These are phyloP conservation scores for Saprolegnia parasitica DNA, from an alignment of 352 stramenopile genomes.

Conservation along the genomic window DNA sequence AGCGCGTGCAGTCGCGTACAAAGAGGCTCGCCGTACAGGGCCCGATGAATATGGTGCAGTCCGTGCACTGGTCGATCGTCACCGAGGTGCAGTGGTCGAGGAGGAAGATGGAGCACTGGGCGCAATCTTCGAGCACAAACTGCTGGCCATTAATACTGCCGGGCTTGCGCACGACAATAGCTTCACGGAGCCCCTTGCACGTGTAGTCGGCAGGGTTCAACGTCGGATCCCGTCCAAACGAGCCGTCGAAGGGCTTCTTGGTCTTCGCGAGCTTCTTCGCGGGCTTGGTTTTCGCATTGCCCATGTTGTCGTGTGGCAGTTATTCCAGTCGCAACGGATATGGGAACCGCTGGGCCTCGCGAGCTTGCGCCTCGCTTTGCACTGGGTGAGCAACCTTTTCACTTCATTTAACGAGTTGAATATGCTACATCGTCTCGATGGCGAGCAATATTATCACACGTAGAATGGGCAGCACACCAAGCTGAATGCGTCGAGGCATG, in stretches of 20 bases:
- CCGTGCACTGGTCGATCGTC: constrained; percentile 64
- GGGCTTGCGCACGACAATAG: constrained; percentile 48
- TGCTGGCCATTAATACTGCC: constrained; percentile 70
- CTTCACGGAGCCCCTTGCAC: constrained; percentile 44
- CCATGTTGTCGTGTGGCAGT: neutral
- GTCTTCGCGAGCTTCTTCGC: neutral
- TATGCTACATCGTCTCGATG: too few relatives aligned
- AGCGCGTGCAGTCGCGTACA: constrained; percentile 57
- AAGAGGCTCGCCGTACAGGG: constrained; percentile 68
- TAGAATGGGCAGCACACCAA: too few relatives aligned
- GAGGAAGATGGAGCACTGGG: constrained; percentile 71
- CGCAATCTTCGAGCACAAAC: constrained; percentile 69
- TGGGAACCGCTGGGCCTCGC: neutral
- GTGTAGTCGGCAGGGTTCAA: constrained; percentile 70
- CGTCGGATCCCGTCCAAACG: constrained; percentile 55
- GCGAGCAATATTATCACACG: too few relatives aligned
- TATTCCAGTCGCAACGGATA: neutral
- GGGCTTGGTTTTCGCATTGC: constrained; percentile 12
- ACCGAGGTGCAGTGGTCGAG: constrained; percentile 72
- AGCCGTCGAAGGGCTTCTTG: constrained; percentile 29
- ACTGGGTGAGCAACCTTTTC: neutral
- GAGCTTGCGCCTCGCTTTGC: neutral
- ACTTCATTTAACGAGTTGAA: neutral
- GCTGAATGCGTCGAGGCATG: too few relatives aligned
- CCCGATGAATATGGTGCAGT: constrained; percentile 67